These are phyloP conservation scores for Torulaspora franciscae DNA, from an alignment of 805 yeast species.

Conservation along the genomic window DNA sequence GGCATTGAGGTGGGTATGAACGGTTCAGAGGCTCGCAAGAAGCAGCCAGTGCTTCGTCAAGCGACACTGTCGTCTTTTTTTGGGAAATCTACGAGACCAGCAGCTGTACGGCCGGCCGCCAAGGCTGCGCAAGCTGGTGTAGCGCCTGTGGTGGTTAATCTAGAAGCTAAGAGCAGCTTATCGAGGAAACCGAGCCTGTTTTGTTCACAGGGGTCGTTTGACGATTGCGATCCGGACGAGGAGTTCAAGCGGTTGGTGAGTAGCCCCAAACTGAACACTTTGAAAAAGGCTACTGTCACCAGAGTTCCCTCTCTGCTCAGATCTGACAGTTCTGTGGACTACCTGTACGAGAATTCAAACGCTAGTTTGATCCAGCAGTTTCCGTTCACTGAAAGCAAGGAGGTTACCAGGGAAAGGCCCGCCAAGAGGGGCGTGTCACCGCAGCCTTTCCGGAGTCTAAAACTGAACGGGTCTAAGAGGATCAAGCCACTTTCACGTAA, in stretches of 20 bases:
- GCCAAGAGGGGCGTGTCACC: conserved; percentile 16
- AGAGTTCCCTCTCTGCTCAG: conserved; percentile 12
- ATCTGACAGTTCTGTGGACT: conserved; percentile 11
- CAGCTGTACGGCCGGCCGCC: neutral
- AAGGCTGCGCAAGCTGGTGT: neutral
- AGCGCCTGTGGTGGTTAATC: neutral
- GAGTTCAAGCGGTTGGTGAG: conserved; percentile 22
- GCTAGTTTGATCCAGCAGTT: conserved; percentile 11
- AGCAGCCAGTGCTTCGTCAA: conserved; percentile 9
- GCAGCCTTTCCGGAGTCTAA: conserved; percentile 18
- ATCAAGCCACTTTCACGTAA: conserved; percentile 10
- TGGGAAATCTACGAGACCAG: neutral
- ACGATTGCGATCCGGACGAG: conserved; percentile 29
- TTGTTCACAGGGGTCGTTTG: conserved; percentile 34
- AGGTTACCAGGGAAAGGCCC: neutral
- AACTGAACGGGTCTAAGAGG: conserved; percentile 18
- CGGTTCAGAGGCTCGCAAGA: neutral
- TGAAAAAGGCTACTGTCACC: conserved; percentile 16
- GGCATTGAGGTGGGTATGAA: neutral
- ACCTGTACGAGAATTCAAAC: neutral
- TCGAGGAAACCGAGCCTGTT: conserved; percentile 15
- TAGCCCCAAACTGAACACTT: conserved; percentile 25
- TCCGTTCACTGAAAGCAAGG: conserved; percentile 15
- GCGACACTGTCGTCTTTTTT: conserved; percentile 9
- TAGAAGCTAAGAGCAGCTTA: neutral